Evolutionary conservation across 1,139 yeast genomes (phyloP), one percentile per base, ranked within the genome.

Genomic region (Nakaseomyces uthaithaninus): DNA sequence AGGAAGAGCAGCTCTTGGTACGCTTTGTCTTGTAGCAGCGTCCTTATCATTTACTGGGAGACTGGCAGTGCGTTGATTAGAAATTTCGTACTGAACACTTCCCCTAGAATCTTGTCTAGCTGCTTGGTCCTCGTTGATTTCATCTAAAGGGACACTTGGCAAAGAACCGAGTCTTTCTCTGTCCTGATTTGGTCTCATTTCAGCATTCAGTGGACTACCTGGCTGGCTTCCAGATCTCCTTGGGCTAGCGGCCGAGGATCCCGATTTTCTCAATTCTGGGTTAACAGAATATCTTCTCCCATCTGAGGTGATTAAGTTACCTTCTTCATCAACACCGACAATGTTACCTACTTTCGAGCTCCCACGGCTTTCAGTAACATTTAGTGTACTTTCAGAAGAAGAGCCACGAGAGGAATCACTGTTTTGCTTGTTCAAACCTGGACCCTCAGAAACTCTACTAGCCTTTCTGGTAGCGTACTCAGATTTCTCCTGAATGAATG

Each of bases 291-390:
- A 31, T 14, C 25, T 31, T 31, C 35, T 31, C 19, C 35, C 35
- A 20, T 31, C 35, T 2, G 35, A 31, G n/a, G 35, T 20, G 20
- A 31, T 55, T 42, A 60, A 40, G 39, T 60, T 60, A 33, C 64
- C 64, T 39, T 60, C 53, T 33, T 60, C 64, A 43, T 31, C 35
- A 6, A 31, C 25, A 4, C 35, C 35, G 12, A 31, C 35, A 20
- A 31, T 31, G 25, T 31, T 31, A 20, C 35, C 35, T n/a, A 31
- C 25, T 17, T 20, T 31, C n/a, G 35, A 31, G 35, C 25, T 14
- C 16, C 11, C 3, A 20, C 35, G 35, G 10, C 35, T 20, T 4
- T 20, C 25, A 12, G 7, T 20, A 8, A 8, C 25, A 8, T 19
- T 20, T 3, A 31, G 9, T 11, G 35, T 31, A 11, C 25, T 31